Base-by-base conservation (phyloP, 129 eudicot genomes). In the Ambrosia artemisiifolia region DNA sequence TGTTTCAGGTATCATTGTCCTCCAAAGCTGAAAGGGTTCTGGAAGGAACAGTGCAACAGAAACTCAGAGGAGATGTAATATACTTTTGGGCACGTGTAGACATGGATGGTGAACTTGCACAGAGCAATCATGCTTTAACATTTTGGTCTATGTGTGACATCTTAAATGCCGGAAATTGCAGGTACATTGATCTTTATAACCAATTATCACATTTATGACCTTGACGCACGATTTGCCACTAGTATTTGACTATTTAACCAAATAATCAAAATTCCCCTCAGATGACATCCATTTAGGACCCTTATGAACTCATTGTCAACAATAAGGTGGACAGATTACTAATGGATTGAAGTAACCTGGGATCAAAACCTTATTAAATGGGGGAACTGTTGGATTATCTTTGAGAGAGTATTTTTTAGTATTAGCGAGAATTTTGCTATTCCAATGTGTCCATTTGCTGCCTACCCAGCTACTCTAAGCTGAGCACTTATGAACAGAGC, bases 61-160 rank as follows among this genome's bases (percentile, higher is more conserved):
- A 86, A 64, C 47, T 74, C 35, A 81, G 81, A 78, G 99, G 99
- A 79, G 99, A 90, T 42, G 86, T 81, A 11, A 72, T 94, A 40
- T 94, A 90, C 83, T 94, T 90, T 72, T 94, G 99, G 99, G 86
- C 89, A 32, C 79, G 77, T 6, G n/a, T 86, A 71, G 87, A 83
- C 80, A 71, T 81, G 71, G 89, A 88, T 70, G 83, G 80, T 13
- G 96, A 87, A 11, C 77, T 72, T 81, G 63, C 77, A 13, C 84
- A 80, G 78, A 84, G 77, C 65, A 83, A 75, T n/a, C 81, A 82
- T 76, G 74, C 40, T 65, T 81, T 83, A 47, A 80, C 91, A 11
- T 94, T 94, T 78, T 94, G 99, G 99, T 90, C 99, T 64, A 81
- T 87, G 75, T 94, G 99, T 81, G 99, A 94, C 69, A 79, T 88